These are phyloP conservation scores for Puya raimondii DNA, from an alignment of 176 grass and related monocot species.

Conservation along the genomic window DNA sequence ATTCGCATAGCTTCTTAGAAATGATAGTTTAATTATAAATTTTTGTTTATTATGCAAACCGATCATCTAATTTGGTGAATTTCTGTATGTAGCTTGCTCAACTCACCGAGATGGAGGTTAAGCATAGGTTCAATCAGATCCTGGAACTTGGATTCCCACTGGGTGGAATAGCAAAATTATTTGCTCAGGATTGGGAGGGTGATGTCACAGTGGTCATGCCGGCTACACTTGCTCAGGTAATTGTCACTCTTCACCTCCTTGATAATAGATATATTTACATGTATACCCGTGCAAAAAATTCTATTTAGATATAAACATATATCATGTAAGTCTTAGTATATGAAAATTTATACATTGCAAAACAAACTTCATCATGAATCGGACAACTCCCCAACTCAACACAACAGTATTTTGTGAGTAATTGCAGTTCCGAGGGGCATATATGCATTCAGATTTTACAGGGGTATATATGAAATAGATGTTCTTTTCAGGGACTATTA, in stretches of 20 bases:
- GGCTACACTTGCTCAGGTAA: conserved; percentile 78
- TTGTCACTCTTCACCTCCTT: not conserved
- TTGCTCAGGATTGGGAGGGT: conserved; percentile 96
- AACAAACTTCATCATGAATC: no score
- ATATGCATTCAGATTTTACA: no score
- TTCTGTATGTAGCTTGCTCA: conserved; percentile 56
- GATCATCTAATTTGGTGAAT: not conserved
- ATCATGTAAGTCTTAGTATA: no score
- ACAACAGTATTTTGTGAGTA: no score
- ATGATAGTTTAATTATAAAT: no score
- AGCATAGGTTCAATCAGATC: conserved; percentile 90
- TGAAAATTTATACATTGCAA: no score
- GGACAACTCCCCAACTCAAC: no score
- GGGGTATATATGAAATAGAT: conserved; percentile 4
- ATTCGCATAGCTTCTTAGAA: no score
- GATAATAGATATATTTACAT: no score
- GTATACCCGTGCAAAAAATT: conserved; percentile 1
- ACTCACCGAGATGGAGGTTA: conserved; percentile 90
- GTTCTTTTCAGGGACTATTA: not conserved
- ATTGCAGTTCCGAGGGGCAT: no score
- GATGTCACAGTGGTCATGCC: conserved; percentile 94
- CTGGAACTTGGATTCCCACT: conserved; percentile 80
- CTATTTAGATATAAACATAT: not conserved
- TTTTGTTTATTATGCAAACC: no score
- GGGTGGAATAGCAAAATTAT: conserved; percentile 74